Evolutionary conservation across 345 rosid genomes (phyloP).

Genomic region (Populus euphratica): DNA sequence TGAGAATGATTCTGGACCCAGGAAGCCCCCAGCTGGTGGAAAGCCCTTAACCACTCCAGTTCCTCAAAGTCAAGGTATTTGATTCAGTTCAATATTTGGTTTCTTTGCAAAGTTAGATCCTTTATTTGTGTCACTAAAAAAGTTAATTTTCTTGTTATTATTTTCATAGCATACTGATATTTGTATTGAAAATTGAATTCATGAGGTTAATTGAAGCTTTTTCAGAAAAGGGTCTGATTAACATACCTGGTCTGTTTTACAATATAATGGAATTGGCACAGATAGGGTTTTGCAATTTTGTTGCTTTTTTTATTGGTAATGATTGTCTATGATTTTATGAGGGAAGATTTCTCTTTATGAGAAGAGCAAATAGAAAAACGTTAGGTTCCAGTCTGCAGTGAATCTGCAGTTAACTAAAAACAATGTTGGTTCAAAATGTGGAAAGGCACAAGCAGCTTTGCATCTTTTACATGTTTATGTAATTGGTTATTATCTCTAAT

Average conservation of each 20-base stretch:
- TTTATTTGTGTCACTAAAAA: background rate
- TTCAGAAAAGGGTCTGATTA: background rate
- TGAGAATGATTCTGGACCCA: constrained; percentile 17
- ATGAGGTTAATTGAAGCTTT: background rate
- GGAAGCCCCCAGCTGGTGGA: constrained; percentile 17
- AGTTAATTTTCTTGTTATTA: background rate
- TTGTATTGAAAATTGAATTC: background rate
- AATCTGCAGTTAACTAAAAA: background rate
- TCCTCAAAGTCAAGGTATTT: constrained; percentile 58
- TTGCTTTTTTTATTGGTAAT: too few relatives aligned
- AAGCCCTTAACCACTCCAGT: constrained; percentile 41
- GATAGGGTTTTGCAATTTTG: too few relatives aligned
- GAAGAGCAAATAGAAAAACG: too few relatives aligned
- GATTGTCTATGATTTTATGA: too few relatives aligned
- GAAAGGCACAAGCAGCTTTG: background rate
- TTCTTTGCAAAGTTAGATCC: background rate
- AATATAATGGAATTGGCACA: background rate
- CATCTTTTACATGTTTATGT: background rate
- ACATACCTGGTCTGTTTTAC: background rate
- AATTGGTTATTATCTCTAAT: background rate
- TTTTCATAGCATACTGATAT: background rate
- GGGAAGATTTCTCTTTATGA: too few relatives aligned
- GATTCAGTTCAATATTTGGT: background rate
- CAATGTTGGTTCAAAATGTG: background rate
- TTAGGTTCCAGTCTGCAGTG: background rate